Conservation (phyloP, 2,329 filamentous ascomycete species). For the Apiospora phragmitis region DNA sequence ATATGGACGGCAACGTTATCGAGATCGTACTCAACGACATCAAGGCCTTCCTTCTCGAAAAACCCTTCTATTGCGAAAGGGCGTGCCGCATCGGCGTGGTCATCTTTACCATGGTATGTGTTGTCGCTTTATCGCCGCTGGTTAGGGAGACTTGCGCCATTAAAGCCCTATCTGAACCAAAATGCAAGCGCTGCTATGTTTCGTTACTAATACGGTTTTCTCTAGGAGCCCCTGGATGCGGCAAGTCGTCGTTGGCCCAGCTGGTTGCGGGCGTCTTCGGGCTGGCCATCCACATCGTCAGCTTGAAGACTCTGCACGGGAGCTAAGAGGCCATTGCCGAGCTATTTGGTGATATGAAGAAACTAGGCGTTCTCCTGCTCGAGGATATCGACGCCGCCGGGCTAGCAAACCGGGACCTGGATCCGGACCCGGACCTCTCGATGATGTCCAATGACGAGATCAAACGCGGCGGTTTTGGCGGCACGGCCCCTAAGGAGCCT, state of each 20-base stretch:
- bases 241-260: constrained; percentile 32
- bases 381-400: constrained; percentile 88
- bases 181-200: too few relatives aligned
- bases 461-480: constrained; percentile 50
- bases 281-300: constrained; percentile 39
- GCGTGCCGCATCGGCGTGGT: constrained; percentile 6
- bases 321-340: constrained; percentile 79
- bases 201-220: too few relatives aligned
- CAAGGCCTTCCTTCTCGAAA: too few relatives aligned
- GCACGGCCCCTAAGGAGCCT: constrained; percentile 68
- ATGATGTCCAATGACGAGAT: not conserved
- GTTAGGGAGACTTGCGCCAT: too few relatives aligned
- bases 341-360: constrained; percentile 77
- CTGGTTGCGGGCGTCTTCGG: constrained; percentile 37
- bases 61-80: not conserved
- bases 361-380: constrained; percentile 74
- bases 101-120: constrained; percentile 5
- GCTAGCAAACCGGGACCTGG: not conserved
- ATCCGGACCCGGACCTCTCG: constrained; percentile 62
- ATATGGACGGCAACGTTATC: too few relatives aligned
- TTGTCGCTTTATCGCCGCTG: not conserved
- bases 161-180: too few relatives aligned
- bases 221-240: too few relatives aligned
- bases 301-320: constrained; percentile 33
- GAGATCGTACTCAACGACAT: too few relatives aligned